A percentile compares a stretch with the other conserved stretches of the same genome.
phyloP scores from a whole-genome alignment of 108 stramenopile species.

The Aurantiochytrium sp. region DNA sequence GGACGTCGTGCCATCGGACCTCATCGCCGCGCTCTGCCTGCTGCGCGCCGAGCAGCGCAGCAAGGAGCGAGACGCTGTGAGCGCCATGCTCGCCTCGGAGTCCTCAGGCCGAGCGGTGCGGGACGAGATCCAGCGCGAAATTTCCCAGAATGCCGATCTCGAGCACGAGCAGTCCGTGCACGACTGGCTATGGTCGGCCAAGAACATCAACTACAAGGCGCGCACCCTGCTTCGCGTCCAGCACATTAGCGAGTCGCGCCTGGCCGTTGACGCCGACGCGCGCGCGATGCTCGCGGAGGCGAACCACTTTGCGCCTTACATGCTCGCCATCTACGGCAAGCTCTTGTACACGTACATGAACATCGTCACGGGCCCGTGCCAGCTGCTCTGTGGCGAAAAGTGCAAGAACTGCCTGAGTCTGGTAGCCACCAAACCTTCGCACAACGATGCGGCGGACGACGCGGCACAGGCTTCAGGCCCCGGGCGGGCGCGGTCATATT shows the following conservation, averaged over 20 bases:
- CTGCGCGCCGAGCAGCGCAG: constrained; percentile 5
- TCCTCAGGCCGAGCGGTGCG: neutral
- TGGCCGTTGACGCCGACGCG: constrained; percentile 54
- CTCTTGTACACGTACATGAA: constrained; percentile 74
- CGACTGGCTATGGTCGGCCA: neutral
- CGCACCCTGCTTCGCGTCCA: neutral
- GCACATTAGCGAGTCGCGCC: neutral
- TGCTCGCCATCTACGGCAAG: constrained; percentile 82
- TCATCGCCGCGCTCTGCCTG: neutral
- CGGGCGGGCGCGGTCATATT: neutral
- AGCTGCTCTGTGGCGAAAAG: constrained; percentile 48
- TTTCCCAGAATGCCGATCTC: neutral
- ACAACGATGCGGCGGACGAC: neutral
- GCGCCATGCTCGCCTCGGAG: neutral
- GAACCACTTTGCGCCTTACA: constrained; percentile 72
- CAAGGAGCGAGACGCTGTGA: neutral
- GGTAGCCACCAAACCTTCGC: neutral
- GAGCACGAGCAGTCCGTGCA: neutral
- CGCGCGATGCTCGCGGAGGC: constrained; percentile 66
- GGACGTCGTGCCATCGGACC: constrained; percentile 25
- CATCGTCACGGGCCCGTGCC: constrained; percentile 67
- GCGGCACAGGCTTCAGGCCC: too few relatives aligned
- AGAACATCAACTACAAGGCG: neutral
- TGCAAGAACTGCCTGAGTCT: neutral
- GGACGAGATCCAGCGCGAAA: neutral